Evolutionary conservation across 106 monocot species (phyloP).

Genomic region (Dendrobium huoshanense): DNA sequence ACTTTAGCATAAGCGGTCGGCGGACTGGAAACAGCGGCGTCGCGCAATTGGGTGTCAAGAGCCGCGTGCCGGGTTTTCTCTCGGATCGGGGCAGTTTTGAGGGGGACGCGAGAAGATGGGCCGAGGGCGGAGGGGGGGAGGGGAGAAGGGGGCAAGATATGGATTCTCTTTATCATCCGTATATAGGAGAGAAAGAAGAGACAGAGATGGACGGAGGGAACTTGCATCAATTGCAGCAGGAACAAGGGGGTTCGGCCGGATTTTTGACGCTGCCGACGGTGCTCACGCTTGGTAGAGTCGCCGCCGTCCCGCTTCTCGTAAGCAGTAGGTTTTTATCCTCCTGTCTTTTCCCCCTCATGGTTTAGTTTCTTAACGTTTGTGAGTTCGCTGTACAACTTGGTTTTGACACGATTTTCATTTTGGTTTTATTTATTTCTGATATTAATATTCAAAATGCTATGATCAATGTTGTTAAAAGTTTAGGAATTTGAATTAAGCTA

Average conservation of each 20-base stretch:
- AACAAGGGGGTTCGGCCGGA: constrained; percentile 7
- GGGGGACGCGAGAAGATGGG: background rate
- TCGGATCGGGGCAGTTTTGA: background rate
- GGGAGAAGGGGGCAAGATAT: background rate
- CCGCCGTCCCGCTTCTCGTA: constrained; percentile 53
- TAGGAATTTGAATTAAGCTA: too few species aligned
- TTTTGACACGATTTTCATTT: too few species aligned
- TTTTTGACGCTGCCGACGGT: constrained; percentile 58
- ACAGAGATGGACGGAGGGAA: background rate
- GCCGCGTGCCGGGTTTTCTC: background rate
- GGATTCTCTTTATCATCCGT: background rate
- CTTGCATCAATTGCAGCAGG: background rate
- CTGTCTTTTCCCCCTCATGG: background rate
- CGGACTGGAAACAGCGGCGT: background rate
- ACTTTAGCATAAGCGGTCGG: background rate
- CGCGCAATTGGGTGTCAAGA: constrained; percentile 5
- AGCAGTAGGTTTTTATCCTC: constrained; percentile 46
- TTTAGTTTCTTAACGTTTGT: background rate
- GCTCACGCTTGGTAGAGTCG: constrained; percentile 67
- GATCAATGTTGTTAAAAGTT: too few species aligned
- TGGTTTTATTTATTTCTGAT: too few species aligned
- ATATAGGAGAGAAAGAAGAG: background rate
- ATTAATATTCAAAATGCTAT: too few species aligned
- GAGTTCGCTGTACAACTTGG: too few species aligned
- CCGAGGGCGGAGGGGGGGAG: background rate